These are phyloP conservation scores for Debaryomyces psychrophilus DNA, from an alignment of 1,139 yeast genomes.

Conservation along the genomic window DNA sequence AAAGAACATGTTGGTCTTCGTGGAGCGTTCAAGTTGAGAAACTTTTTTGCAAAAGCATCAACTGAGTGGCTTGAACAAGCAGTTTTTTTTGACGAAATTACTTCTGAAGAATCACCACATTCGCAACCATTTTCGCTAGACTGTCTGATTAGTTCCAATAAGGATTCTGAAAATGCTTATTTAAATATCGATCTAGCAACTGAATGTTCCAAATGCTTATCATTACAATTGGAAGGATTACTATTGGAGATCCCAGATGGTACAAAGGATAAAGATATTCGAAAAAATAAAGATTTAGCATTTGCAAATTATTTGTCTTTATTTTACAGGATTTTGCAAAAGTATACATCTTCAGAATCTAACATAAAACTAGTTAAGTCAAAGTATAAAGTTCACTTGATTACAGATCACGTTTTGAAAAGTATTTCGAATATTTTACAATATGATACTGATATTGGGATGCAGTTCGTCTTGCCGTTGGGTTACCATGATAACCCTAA, in stretches of 20 bases:
- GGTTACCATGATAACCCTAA: conserved; percentile 72
- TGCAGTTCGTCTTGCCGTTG: conserved; percentile 74
- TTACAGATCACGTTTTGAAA: conserved; percentile 68
- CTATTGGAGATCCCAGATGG: conserved; percentile 68
- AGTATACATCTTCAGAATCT: conserved; percentile 42
- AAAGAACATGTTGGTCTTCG: conserved; percentile 42
- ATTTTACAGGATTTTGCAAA: conserved; percentile 70
- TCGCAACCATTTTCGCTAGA: conserved; percentile 1
- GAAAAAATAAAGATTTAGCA: conserved; percentile 61
- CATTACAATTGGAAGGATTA: conserved; percentile 55
- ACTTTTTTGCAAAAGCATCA: conserved; percentile 58
- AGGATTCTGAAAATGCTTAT: conserved; percentile 51
- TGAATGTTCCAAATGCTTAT: conserved; percentile 63
- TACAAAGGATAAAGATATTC: conserved; percentile 56
- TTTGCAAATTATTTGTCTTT: conserved; percentile 76
- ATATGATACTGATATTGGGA: conserved; percentile 77
- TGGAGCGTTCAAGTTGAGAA: conserved; percentile 64
- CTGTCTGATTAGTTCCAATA: conserved; percentile 6
- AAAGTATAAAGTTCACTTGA: conserved; percentile 56
- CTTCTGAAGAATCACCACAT: conserved; percentile 11
- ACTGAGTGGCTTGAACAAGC: conserved; percentile 73
- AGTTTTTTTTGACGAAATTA: conserved; percentile 35
- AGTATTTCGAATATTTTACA: conserved; percentile 70
- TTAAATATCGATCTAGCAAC: conserved; percentile 66
- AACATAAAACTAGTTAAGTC: conserved; percentile 27